Base-by-base conservation (phyloP, 106 monocot species). In the Dactylorhiza incarnata region DNA sequence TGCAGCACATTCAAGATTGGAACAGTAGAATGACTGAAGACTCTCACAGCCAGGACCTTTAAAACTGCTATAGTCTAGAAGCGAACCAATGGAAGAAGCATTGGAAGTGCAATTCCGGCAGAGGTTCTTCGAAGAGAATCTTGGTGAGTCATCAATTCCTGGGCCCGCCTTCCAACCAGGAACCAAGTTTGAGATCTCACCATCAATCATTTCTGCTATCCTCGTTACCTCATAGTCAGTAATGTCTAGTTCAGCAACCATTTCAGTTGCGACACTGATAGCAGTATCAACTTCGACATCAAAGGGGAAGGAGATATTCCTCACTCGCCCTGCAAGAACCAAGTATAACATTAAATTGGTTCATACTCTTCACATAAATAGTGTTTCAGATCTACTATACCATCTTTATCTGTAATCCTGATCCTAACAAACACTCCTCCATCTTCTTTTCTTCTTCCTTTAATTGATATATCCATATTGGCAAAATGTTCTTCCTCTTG, bases 161-260 rank as follows among this genome's bases (percentile, higher is more conserved):
- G 86, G 88, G 15, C 88, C 92, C 5, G 82, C 82, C 72, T 79
- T 87, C 97, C 97, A 99, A n/a, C 84, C 86, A 4, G 93, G 93
- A 25, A 99, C 91, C 26, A 99, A 72, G 17, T 78, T 73, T 68
- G 80, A 58, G 1, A 99, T 79, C 81, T 94, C 94, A 2, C 68
- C 82, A 58, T 99, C 97, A 8, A 99, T 99, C 97, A 94, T 94
- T 56, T 99, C 93, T n/a, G 97, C 93, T 68, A 99, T 91, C 67
- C 84, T 80, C 3, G 87, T 94, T 12, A 88, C 97, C 45, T 94
- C 94, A 48, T 89, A 83, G 37, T 99, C 91, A 5, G 83, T 85
- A 26, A 99, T 91, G 76, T 88, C 94, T 62, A 99, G 72, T 76
- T 94, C 93, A 48, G 80, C 83, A n/a, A 99, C 97, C 91, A 99